These are phyloP conservation scores for Combretum micranthum DNA, from an alignment of 345 rosid species.

Conservation along the genomic window DNA sequence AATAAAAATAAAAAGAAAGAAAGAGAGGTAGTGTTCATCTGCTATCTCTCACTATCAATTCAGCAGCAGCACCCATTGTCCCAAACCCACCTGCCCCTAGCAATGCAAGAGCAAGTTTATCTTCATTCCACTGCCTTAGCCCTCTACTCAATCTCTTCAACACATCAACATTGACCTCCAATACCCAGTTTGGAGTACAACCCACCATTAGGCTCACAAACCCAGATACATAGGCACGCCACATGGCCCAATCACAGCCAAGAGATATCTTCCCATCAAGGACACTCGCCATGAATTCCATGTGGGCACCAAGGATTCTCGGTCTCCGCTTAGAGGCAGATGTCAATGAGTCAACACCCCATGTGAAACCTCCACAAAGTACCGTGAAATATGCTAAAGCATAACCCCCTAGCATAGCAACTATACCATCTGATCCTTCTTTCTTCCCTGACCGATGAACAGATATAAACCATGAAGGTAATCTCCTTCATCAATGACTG, in stretches of 20 bases:
- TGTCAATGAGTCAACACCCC: constrained; percentile 80
- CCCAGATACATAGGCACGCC: constrained; percentile 73
- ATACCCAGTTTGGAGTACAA: constrained; percentile 78
- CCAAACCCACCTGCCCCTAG: constrained; percentile 71
- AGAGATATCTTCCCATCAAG: constrained; percentile 83
- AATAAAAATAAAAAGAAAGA: constrained; percentile 2
- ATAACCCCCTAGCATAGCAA: constrained; percentile 71
- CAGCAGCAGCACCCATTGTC: constrained; percentile 68
- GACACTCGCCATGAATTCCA: constrained; percentile 78
- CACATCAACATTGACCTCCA: constrained; percentile 67
- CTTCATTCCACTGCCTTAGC: constrained; percentile 70
- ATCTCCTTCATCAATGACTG: constrained; percentile 73
- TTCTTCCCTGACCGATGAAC: constrained; percentile 46
- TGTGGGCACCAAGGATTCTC: constrained; percentile 49
- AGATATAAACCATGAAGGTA: constrained; percentile 92
- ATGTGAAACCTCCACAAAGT: constrained; percentile 76
- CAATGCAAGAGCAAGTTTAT: constrained; percentile 66
- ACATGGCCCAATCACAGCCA: constrained; percentile 66
- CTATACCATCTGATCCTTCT: constrained; percentile 48
- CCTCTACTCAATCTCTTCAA: constrained; percentile 75
- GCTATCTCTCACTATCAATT: constrained; percentile 31
- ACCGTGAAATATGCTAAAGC: constrained; percentile 79
- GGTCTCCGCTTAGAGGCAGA: constrained; percentile 70
- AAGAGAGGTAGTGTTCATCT: too few relatives aligned
- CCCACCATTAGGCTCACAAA: constrained; percentile 72